Base-by-base conservation (phyloP, 371 early-diverging fungal species). In the Capniomyces stellatus region DNA sequence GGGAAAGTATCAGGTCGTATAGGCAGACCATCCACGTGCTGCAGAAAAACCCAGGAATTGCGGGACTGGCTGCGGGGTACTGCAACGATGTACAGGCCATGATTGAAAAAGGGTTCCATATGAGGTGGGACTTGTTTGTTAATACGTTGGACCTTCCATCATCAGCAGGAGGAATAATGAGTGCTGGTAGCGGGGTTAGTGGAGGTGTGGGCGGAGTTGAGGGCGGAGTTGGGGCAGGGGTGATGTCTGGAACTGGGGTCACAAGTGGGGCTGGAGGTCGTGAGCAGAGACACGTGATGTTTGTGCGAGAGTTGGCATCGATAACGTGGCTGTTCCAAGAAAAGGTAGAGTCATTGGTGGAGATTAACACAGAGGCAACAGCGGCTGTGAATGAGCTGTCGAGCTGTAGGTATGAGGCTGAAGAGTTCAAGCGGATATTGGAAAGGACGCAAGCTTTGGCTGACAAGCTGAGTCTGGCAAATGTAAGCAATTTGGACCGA, bases 71-170 rank as follows among this genome's bases (percentile, higher is more conserved):
- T 13, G 93, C 92, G 15, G 85, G 82, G 22, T 92, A 90, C 62
- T 77, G 87, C 40, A 84, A 82, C 55, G 92, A 92, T 51, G 92
- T 93, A 0, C 97, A 96, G 62, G 69, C 71, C 25, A 78, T 89
- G 74, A 83, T 98, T 43, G 72, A 82, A n/a, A 76, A 78, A 55
- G 97, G 94, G 27, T 79, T 86, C 60, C 78, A 78, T 24, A 73
- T 90, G 41, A 79, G 87, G 19, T 98, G 98, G 98, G 95, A 95
- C 65, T 89, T 87, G 55, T 95, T 98, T 69, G 87, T 89, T 43
- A 86, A 86, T 53, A 74, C 87, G 3, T 82, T 77, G 49, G 83
- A 81, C 44, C 66, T 75, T 6, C 75, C 64, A 42, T 60, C 46
- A 29, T 28, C 58, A 2, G n/a, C n/a, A n/a, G n/a, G n/a, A n/a